Evolutionary conservation across 2,329 filamentous ascomycete species (phyloP), one percentile per base, ranked within the genome.

Genomic region (Sporothrix mexicana): DNA sequence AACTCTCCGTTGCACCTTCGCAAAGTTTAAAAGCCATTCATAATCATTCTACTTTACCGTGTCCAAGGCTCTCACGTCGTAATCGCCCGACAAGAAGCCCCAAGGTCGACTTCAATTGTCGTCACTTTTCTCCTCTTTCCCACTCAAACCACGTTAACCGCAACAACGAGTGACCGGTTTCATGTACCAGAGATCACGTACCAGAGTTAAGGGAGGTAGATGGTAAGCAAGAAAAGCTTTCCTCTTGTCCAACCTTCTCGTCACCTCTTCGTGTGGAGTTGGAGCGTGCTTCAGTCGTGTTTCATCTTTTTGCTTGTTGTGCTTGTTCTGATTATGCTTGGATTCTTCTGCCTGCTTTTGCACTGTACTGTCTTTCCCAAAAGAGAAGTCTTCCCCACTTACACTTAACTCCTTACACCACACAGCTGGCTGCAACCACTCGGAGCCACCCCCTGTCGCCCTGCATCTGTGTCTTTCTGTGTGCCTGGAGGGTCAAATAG

Each of bases 381-480:
- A 23, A 20, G 51, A 20, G n/a, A 51, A n/a, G 47, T 17, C 47
- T n/a, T 51, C n/a, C 30, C 30, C 30, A 36, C 30, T 51, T n/a
- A 17, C 13, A 17, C 13, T n/a, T n/a, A n/a, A n/a, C n/a, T n/a
- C n/a, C 8, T 6, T 55, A 20, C 51, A 23, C 51, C 6, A 7
- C 36, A 7, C 36, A 36, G 45, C 36, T 23, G 12, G 7, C 59
- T 45, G 59, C 59, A 64, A 23, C 59, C 59, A 64, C 36, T 45
- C 59, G 59, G 41, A 47, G 61, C 61, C 41, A 25, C 5, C 61
- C 61, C 61, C 61, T 66, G 61, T 66, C 61, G 41, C 10, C 61
- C 61, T 66, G 61, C 61, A 17, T 43, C 12, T 5, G 51, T 55
- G 8, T 17, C 51, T 55, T 23, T 45, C 17, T 25, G 41, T n/a